Evolutionary conservation across 768 basidiomycete species (phyloP).

Genomic region (Tremella yokohamensis): DNA sequence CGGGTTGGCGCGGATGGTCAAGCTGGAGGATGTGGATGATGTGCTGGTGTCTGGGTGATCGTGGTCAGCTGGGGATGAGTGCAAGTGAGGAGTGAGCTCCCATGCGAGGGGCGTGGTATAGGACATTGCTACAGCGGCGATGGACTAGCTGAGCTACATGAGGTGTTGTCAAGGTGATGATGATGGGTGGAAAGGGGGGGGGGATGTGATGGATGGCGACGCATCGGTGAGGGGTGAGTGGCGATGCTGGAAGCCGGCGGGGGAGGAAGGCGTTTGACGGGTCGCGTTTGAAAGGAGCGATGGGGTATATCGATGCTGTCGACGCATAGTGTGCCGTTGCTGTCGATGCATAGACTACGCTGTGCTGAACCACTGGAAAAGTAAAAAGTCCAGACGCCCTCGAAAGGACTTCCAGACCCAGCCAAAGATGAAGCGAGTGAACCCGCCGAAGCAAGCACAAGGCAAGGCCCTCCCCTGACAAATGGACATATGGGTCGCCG

Average conservation of each 20-base stretch:
- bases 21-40: neutral
- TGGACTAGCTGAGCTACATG: no score
- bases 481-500: conserved; percentile 40
- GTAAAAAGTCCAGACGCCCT: conserved; percentile 40
- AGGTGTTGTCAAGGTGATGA: no score
- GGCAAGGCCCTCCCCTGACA: conserved; percentile 40
- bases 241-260: no score
- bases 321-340: no score
- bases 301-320: no score
- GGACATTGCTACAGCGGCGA: no score
- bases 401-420: conserved; percentile 45
- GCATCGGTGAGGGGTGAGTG: no score
- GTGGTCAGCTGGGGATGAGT: neutral
- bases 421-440: conserved; percentile 47
- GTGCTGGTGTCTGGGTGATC: neutral
- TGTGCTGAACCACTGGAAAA: neutral
- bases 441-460: conserved; percentile 48
- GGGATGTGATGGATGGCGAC: no score
- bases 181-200: no score
- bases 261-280: no score
- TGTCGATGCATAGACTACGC: no score
- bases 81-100: neutral
- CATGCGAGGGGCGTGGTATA: neutral
- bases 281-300: no score
- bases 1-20: conserved; percentile 3